Evolutionary conservation across 2,329 filamentous ascomycete genomes (phyloP).

Genomic region (Pseudogymnoascus sp.): DNA sequence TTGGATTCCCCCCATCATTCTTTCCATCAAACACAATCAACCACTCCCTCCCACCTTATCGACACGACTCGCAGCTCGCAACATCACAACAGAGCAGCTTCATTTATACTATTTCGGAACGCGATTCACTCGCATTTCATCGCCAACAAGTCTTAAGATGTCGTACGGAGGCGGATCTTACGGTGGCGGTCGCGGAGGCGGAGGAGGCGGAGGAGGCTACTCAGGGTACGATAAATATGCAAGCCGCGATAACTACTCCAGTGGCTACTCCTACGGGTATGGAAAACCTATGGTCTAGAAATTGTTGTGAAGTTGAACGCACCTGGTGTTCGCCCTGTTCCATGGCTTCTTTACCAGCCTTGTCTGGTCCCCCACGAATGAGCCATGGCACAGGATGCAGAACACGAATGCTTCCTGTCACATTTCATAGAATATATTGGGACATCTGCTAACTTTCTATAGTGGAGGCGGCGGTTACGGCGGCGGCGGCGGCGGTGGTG

Average conservation of each 20-base stretch:
- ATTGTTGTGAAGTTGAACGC: constrained; percentile 28
- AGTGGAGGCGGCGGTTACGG: constrained; percentile 47
- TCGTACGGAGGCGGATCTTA: constrained; percentile 59
- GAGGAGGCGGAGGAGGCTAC: constrained; percentile 40
- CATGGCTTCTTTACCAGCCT: not conserved
- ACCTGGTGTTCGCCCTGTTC: constrained; percentile 12
- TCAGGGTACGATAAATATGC: constrained; percentile 49
- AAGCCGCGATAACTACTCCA: constrained; percentile 38
- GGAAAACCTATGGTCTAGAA: constrained; percentile 31
- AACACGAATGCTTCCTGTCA: constrained; percentile 19
- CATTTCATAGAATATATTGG: constrained; percentile 10
- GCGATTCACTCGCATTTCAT: constrained; percentile 6
- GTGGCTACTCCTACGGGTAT: constrained; percentile 46
- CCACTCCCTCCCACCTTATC: not conserved
- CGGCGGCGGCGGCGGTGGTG: constrained; percentile 32
- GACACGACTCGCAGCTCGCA: constrained; percentile 1
- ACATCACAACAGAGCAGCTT: constrained; percentile 6
- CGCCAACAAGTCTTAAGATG: constrained; percentile 41
- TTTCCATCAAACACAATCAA: constrained; percentile 10
- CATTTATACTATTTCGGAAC: constrained; percentile 4
- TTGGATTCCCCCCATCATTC: constrained; percentile 4
- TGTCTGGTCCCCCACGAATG: not conserved
- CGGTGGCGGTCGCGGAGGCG: constrained; percentile 41
- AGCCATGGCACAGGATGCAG: constrained; percentile 11
- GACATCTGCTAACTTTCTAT: constrained; percentile 32